Evolutionary conservation across 805 yeast species (phyloP), one percentile per base, ranked within the genome.

Genomic region (Candida gorgasii): DNA sequence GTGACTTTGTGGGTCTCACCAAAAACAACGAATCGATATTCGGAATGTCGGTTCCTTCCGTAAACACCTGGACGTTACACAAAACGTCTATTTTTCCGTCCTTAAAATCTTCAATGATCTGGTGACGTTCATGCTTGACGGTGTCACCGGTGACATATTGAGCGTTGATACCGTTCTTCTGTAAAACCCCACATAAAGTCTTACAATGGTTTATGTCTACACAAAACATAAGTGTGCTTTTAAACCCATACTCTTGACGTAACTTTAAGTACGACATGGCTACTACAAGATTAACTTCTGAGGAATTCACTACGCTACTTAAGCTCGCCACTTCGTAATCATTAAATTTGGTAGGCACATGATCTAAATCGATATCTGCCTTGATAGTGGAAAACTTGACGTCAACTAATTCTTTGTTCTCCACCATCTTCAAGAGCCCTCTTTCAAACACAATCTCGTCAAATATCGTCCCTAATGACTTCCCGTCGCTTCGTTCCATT

Each of bases 41-140:
- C 2, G 97, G 97, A 14, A 92, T 82, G 63, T 90, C 97, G 0
- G 97, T 89, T 0, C 98, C 98, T 59, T 90, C 98, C 0, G 96
- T 90, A 52, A 92, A 84, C 5, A 90, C 87, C 13, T 86, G 88
- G 58, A 96, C 93, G 56, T 92, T 92, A 65, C 93, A 75, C 22
- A 90, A 62, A 0, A 92, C 95, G 4, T 83, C 79, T 14, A 87
- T 70, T 12, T 72, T 57, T 0, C 93, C 89, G 0, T 63, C 51
- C 46, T 72, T 75, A 57, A 90, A 92, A 26, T 76, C 82, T 5
- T 66, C 61, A 2, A 89, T 62, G 49, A 80, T 69, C 2, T 59
- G 54, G 12, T 65, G 73, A 30, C 97, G 67, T 30, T 75, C 80
- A 5, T 58, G 55, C 14, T 66, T 62, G 4, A 69, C 68, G 1